A percentile compares a stretch with the other conserved stretches of the same genome.
phyloP scores from a whole-genome alignment of 2,329 filamentous ascomycete species.

The Fusarium longipes region DNA sequence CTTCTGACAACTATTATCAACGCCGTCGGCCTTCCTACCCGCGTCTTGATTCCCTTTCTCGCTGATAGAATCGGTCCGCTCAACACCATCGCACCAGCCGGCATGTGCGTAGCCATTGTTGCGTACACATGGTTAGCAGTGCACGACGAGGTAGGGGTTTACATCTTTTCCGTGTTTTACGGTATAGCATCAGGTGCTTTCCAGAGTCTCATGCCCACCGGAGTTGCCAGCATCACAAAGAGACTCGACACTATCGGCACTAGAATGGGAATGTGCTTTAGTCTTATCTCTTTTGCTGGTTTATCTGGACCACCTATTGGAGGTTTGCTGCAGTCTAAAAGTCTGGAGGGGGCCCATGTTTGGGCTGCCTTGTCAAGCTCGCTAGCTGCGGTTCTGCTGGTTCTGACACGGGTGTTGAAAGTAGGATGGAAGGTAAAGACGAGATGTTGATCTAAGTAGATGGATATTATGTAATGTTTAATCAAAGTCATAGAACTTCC shows the following conservation, averaged over 20 bases:
- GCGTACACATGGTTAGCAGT: slow-evolving; percentile 55
- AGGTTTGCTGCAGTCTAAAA: slow-evolving; percentile 42
- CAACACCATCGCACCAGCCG: slow-evolving; percentile 49
- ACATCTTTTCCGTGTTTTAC: slow-evolving; percentile 51
- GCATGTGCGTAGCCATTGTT: slow-evolving; percentile 48
- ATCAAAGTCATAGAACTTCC: slow-evolving; percentile 38
- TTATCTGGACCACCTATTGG: slow-evolving; percentile 56
- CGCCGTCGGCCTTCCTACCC: slow-evolving; percentile 53
- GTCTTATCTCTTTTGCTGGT: slow-evolving; percentile 52
- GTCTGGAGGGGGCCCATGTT: slow-evolving; percentile 47
- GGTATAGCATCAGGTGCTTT: slow-evolving; percentile 49
- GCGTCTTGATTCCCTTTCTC: slow-evolving; percentile 52
- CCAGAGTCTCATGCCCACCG: slow-evolving; percentile 56
- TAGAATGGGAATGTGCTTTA: slow-evolving; percentile 56
- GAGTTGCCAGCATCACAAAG: slow-evolving; percentile 54
- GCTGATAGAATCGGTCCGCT: slow-evolving; percentile 53
- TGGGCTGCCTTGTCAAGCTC: slow-evolving; percentile 51
- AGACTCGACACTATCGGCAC: slow-evolving; percentile 54
- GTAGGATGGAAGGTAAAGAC: slow-evolving; percentile 35
- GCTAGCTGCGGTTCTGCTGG: slow-evolving; percentile 40
- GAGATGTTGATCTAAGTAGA: slow-evolving; percentile 26
- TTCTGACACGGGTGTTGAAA: slow-evolving; percentile 27
- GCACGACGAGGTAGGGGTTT: slow-evolving; percentile 48
- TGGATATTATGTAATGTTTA: neutral
- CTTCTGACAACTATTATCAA: slow-evolving; percentile 56